phyloP scores from a whole-genome alignment of 2,329 filamentous ascomycete genomes.

The Leptographium lundbergii region DNA sequence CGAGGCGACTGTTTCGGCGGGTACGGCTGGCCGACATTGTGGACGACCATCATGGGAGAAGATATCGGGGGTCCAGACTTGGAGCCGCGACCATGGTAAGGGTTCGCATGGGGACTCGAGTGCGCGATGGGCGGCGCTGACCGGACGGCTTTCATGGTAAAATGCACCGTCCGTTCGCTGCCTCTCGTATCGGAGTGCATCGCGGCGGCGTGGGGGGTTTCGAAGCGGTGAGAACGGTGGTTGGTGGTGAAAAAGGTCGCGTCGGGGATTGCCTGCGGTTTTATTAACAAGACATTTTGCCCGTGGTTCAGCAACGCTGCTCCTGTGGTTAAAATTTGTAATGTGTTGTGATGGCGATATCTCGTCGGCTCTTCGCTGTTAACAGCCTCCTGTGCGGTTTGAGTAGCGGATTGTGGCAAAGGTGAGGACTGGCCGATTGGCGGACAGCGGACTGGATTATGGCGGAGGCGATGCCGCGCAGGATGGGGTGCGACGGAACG shows the following conservation, averaged over 20 bases:
- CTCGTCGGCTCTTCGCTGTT: no score
- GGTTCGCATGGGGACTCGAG: constrained; percentile 23
- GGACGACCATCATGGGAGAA: constrained; percentile 34
- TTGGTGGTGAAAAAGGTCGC: background rate
- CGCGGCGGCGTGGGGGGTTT: background rate
- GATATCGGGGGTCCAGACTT: constrained; percentile 38
- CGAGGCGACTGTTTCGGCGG: constrained; percentile 37
- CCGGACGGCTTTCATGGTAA: constrained; percentile 33
- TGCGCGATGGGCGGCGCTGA: constrained; percentile 20
- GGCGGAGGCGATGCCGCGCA: no score
- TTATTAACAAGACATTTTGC: background rate
- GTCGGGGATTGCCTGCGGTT: background rate
- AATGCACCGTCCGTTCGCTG: constrained; percentile 24
- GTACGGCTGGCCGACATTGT: constrained; percentile 41
- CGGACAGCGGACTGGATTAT: no score
- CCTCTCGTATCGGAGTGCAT: constrained; percentile 13
- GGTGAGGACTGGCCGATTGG: no score
- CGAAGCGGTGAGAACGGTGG: background rate
- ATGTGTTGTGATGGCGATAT: background rate
- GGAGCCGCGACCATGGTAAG: constrained; percentile 25
- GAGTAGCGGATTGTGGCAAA: background rate
- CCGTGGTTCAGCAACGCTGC: background rate
- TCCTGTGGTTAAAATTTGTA: background rate
- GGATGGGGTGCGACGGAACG: background rate
- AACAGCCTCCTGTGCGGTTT: no score